phyloP scores from a whole-genome alignment of 179 eudicot species.

The Pouteria campechiana region DNA sequence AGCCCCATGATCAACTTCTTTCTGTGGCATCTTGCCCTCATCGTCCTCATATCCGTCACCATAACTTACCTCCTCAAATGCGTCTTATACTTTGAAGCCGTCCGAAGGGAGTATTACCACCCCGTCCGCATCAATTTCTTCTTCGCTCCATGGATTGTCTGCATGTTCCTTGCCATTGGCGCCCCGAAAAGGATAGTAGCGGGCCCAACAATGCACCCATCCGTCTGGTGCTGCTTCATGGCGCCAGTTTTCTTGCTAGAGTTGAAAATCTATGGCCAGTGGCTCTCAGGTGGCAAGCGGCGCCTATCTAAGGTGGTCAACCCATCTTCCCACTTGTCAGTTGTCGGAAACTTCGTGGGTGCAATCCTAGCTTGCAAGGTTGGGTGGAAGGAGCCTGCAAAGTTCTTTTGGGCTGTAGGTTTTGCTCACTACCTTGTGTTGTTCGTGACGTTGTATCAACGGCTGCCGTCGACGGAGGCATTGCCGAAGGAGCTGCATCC shows the following conservation, averaged over 20 bases:
- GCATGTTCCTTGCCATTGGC: slow-evolving; percentile 78
- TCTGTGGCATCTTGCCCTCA: slow-evolving; percentile 55
- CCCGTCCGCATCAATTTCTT: slow-evolving; percentile 93
- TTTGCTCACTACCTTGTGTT: slow-evolving; percentile 83
- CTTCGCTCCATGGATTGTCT: slow-evolving; percentile 91
- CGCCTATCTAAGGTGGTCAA: slow-evolving; percentile 74
- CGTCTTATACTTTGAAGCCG: slow-evolving; percentile 78
- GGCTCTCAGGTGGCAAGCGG: slow-evolving; percentile 91
- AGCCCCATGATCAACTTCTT: slow-evolving; percentile 54
- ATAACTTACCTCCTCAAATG: slow-evolving; percentile 56
- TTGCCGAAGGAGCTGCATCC: slow-evolving; percentile 92
- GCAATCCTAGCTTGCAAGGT: slow-evolving; percentile 73
- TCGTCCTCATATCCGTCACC: slow-evolving; percentile 35
- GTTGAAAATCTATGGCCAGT: slow-evolving; percentile 91
- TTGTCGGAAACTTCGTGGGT: slow-evolving; percentile 85
- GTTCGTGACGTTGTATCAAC: slow-evolving; percentile 80
- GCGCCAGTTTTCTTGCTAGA: slow-evolving; percentile 58
- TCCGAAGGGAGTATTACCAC: slow-evolving; percentile 79
- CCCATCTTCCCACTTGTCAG: slow-evolving; percentile 78
- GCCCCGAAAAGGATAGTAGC: slow-evolving; percentile 38
- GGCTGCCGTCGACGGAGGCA: slow-evolving; percentile 78
- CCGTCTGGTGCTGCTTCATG: slow-evolving; percentile 55
- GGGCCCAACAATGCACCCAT: slow-evolving; percentile 42
- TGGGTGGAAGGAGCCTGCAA: slow-evolving; percentile 71
- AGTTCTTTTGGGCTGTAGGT: slow-evolving; percentile 86